Percentiles rank a stretch among this genome's conserved stretches.
These are phyloP conservation scores for Acanthamoeba healyi DNA, from an alignment of 208 protist species.

Conservation along the genomic window DNA sequence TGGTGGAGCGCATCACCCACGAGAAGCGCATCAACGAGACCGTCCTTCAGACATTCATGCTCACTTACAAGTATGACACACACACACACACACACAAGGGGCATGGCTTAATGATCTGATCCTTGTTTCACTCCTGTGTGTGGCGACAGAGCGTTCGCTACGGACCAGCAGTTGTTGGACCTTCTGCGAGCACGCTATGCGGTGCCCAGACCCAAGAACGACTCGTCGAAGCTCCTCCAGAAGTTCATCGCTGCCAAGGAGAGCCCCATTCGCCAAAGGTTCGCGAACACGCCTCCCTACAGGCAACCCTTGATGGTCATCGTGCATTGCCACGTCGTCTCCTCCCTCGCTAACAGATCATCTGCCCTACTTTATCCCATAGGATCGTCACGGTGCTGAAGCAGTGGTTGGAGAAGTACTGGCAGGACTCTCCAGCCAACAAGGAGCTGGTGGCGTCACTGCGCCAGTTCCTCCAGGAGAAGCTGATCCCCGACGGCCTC, in stretches of 20 bases:
- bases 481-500: conserved; percentile 33
- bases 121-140: background rate
- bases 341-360: background rate
- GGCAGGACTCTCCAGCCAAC: background rate
- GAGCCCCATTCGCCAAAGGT: conserved; percentile 23
- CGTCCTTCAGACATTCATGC: too few relatives aligned
- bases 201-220: conserved; percentile 47
- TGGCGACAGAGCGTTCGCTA: conserved; percentile 27
- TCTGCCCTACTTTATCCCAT: too few relatives aligned
- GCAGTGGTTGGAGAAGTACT: conserved; percentile 51
- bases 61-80: background rate
- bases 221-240: background rate
- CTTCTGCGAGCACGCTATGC: background rate
- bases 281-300: background rate
- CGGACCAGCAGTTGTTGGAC: background rate
- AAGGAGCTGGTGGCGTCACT: background rate
- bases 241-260: conserved; percentile 20
- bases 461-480: conserved; percentile 31
- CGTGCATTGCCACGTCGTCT: background rate
- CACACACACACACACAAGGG: too few relatives aligned
- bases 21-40: too few relatives aligned
- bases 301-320: background rate
- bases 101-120: too few relatives aligned
- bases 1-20: too few relatives aligned
- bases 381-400: background rate